Evolutionary conservation across 345 rosid genomes (phyloP).

Genomic region (Psidium friedrichsthalianum): DNA sequence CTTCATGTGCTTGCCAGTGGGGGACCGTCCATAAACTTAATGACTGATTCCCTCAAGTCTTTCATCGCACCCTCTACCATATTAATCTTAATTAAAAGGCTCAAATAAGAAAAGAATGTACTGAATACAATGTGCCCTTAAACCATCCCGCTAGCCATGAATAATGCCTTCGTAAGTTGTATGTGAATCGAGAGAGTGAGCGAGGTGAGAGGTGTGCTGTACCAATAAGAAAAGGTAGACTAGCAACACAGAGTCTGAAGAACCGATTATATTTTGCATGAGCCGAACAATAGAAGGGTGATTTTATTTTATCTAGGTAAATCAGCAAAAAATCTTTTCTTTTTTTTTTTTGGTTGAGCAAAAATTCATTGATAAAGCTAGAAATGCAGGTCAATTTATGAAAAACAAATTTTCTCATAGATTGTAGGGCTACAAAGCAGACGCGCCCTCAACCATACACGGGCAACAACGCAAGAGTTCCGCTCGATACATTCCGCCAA

Average conservation of each 20-base stretch:
- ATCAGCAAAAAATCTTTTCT: too few relatives aligned
- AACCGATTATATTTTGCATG: not conserved
- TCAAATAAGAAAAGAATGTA: not conserved
- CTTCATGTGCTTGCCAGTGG: not conserved
- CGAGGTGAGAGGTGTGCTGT: not conserved
- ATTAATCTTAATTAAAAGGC: not conserved
- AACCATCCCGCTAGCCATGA: not conserved
- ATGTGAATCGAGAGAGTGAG: not conserved
- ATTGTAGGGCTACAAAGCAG: not conserved
- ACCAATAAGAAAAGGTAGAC: not conserved
- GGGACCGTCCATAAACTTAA: not conserved
- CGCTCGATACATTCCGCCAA: not conserved
- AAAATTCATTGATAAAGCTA: not conserved
- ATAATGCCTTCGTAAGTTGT: not conserved
- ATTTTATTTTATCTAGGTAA: not conserved
- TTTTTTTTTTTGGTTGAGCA: too few relatives aligned
- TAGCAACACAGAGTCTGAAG: not conserved
- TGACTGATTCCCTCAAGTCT: not conserved
- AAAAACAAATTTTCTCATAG: not conserved
- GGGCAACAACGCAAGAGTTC: not conserved
- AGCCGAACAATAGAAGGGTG: not conserved
- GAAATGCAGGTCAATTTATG: not conserved
- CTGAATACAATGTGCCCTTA: not conserved
- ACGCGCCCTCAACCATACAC: not conserved
- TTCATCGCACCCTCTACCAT: not conserved